These are phyloP conservation scores for Apophysomyces sp. DNA, from an alignment of 371 early-diverging fungal species.

Conservation along the genomic window DNA sequence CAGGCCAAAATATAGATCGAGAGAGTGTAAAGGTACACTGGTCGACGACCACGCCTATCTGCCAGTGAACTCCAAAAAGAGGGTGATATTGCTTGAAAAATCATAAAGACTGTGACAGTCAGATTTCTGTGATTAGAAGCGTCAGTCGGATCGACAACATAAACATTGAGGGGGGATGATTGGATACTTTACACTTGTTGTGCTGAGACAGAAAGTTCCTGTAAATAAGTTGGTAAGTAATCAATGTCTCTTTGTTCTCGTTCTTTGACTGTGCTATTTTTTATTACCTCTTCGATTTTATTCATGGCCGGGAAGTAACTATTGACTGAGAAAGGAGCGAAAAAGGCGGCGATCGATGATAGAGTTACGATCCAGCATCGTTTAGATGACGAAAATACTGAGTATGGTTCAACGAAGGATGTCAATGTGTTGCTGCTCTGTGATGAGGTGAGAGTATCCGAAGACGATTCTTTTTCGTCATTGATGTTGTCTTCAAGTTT, in stretches of 20 bases:
- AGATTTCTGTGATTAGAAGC: constrained; percentile 19
- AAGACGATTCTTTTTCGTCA: neutral
- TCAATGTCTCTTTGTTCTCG: neutral
- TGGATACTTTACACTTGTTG: constrained; percentile 19
- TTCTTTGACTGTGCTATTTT: neutral
- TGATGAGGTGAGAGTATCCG: neutral
- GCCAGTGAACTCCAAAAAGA: constrained; percentile 67
- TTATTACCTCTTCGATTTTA: constrained; percentile 17
- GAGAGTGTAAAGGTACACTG: constrained; percentile 60
- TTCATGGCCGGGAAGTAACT: constrained; percentile 28
- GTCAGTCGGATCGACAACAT: neutral
- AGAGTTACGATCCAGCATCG: constrained; percentile 17
- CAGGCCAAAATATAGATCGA: constrained; percentile 61
- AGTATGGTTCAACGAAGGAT: constrained; percentile 3
- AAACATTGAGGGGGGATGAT: neutral
- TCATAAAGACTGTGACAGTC: constrained; percentile 43
- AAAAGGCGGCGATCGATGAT: constrained; percentile 22
- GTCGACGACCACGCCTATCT: constrained; percentile 63
- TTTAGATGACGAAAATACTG: constrained; percentile 16
- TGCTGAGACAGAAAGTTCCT: constrained; percentile 2
- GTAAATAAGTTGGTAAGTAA: neutral
- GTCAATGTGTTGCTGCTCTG: neutral
- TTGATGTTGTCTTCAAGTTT: neutral
- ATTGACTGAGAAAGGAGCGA: constrained; percentile 25
- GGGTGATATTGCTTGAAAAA: constrained; percentile 45